Conservation (phyloP, 768 basidiomycete genomes). For the Hebeloma cylindrosporum region DNA sequence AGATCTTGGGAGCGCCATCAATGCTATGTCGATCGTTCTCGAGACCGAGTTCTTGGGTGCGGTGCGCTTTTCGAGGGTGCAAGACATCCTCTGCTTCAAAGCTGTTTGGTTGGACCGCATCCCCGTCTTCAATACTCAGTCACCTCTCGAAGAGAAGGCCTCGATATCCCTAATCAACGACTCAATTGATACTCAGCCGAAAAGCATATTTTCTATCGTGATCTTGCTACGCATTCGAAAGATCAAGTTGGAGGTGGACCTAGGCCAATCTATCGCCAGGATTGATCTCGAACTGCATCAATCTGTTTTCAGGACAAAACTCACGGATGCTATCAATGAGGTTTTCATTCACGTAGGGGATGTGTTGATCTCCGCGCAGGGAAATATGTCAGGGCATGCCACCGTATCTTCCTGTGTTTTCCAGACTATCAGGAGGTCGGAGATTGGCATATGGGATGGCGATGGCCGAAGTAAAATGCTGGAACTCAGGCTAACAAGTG, state of each 20-base stretch:
- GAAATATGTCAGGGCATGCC: conserved; percentile 70
- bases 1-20: conserved; percentile 35
- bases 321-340: conserved; percentile 62
- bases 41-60: conserved; percentile 83
- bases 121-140: conserved; percentile 60
- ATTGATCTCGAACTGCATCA: conserved; percentile 65
- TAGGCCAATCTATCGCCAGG: conserved; percentile 82
- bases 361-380: conserved; percentile 66
- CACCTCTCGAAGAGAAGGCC: conserved; percentile 25
- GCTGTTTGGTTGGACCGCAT: conserved; percentile 93
- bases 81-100: conserved; percentile 93
- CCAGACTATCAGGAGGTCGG: conserved; percentile 63
- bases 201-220: conserved; percentile 55
- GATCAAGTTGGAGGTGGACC: conserved; percentile 74
- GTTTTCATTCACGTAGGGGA: conserved; percentile 64
- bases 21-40: conserved; percentile 70
- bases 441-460: conserved; percentile 33
- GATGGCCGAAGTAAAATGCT: conserved; percentile 54
- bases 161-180: conserved; percentile 15
- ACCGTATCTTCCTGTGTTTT: conserved; percentile 72
- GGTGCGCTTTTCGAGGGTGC: conserved; percentile 81
- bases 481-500: conserved; percentile 74
- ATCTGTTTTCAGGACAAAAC: conserved; percentile 61
- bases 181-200: conserved; percentile 15
- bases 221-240: conserved; percentile 71